Percentiles rank a stretch among this genome's conserved stretches.
phyloP scores from a whole-genome alignment of 2,329 filamentous ascomycete species.

The Penicillium hordei region DNA sequence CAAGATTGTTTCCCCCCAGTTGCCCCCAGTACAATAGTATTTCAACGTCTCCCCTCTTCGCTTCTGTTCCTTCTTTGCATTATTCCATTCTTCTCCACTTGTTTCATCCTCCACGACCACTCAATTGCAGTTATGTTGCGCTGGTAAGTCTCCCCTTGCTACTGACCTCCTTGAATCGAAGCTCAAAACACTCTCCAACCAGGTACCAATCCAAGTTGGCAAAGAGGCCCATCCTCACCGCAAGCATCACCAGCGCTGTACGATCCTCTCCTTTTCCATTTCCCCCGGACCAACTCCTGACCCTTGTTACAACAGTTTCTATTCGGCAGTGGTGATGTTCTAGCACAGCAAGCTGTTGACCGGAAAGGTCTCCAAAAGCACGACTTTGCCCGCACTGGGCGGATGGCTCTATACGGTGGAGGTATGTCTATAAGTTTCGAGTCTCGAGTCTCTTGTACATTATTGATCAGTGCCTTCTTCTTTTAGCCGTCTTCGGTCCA shows the following conservation, averaged over 20 bases:
- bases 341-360: constrained; percentile 90
- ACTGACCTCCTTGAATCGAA: constrained; percentile 11
- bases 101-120: neutral
- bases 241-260: constrained; percentile 81
- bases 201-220: constrained; percentile 87
- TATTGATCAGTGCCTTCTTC: constrained; percentile 2
- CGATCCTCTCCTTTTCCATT: constrained; percentile 11
- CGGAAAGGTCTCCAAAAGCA: constrained; percentile 74
- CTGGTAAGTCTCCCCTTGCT: constrained; percentile 29
- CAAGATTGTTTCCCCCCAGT: constrained; percentile 16
- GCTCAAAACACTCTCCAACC: constrained; percentile 18
- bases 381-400: constrained; percentile 54
- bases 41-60: neutral
- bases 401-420: constrained; percentile 52
- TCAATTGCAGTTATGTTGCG: constrained; percentile 33
- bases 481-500: constrained; percentile 73
- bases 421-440: constrained; percentile 33
- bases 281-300: neutral
- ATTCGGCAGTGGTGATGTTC: constrained; percentile 86
- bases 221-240: constrained; percentile 80
- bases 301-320: constrained; percentile 57
- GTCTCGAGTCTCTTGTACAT: neutral
- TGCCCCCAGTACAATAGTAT: constrained; percentile 1
- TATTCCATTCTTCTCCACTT: neutral
- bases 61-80: constrained; percentile 8